Evolutionary conservation across 805 yeast species (phyloP), one percentile per base, ranked within the genome.

Genomic region (Torulaspora quercuum): DNA sequence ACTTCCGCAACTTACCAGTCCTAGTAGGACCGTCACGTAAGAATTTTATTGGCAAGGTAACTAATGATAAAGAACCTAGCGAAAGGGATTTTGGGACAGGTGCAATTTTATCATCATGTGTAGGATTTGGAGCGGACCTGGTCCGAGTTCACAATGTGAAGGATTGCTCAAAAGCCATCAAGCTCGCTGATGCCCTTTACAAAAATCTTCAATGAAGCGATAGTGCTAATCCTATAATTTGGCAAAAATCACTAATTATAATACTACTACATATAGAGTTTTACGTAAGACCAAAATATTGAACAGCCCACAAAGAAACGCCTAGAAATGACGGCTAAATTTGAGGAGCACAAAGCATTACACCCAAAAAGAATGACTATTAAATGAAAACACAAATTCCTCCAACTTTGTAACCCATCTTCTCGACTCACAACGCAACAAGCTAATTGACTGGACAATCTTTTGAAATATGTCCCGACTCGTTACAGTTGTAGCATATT

Each of bases 21-120:
- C 65, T 92, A 25, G 57, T 88, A 13, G 99, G 97, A 0, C 85
- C 97, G 1, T 84, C 95, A 13, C 72, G 97, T 47, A 92, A 92
- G 68, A 70, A 74, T 52, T 92, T 92, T 52, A 77, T 92, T 47
- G 97, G 95, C 1, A 69, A 73, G 0, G 63, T 86, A 20, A 80
- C 88, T 0, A 75, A 74, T 6, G 80, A 74, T 38, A 59, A 63
- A 2, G 64, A 54, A 2, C 76, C 95, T 1, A 44, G 58, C 1
- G 78, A 78, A n/a, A 70, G 97, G 39, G 76, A 76, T 2, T 63
- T 76, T 32, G 90, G 94, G 8, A 87, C 96, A 0, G 78, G 79
- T 7, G 84, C 95, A 0, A 69, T 86, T 0, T 73, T 83, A 2
- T 72, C 82, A 44, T 79, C 94, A 0, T 75, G 92, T 44, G 72